Percentiles rank a stretch among this genome's conserved stretches.
Evolutionary conservation across 2,329 filamentous ascomycete species (phyloP).

Genomic region (Xylaria sp.): DNA sequence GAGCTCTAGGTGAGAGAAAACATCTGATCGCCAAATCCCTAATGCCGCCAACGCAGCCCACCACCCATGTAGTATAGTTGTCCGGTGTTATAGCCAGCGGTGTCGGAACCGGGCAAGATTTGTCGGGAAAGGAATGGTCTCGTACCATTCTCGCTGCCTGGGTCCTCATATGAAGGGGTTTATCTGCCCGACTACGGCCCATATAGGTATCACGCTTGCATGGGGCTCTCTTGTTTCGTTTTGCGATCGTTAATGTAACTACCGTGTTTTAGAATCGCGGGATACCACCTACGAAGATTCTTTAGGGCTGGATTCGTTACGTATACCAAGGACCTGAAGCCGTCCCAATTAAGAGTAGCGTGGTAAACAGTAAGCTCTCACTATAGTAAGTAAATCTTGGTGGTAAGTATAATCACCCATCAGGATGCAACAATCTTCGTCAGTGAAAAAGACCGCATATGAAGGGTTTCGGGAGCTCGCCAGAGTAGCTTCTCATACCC

Average conservation of each 20-base stretch:
- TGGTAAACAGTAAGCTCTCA: not conserved
- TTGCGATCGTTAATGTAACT: not conserved
- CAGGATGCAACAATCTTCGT: not conserved
- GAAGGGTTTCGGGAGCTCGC: not conserved
- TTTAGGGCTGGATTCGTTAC: not conserved
- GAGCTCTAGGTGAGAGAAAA: constrained; percentile 21
- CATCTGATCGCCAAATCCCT: constrained; percentile 28
- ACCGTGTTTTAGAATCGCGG: not conserved
- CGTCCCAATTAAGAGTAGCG: not conserved
- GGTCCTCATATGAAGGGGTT: constrained; percentile 18
- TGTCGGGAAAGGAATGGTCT: not conserved
- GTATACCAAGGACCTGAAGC: not conserved
- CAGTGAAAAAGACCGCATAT: not conserved
- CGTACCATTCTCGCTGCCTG: constrained; percentile 28
- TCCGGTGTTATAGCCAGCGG: constrained; percentile 22
- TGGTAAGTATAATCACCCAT: not conserved
- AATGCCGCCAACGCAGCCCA: constrained; percentile 9
- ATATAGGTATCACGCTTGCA: constrained; percentile 3
- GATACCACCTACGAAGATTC: not conserved
- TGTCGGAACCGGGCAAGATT: not conserved
- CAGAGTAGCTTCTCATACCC: not conserved
- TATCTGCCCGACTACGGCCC: constrained; percentile 7
- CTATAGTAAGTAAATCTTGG: not conserved
- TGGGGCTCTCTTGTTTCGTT: constrained; percentile 26
- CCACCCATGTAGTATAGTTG: constrained; percentile 24